These are phyloP conservation scores for Chalara sp. DNA, from an alignment of 2,329 filamentous ascomycete species.

Conservation along the genomic window DNA sequence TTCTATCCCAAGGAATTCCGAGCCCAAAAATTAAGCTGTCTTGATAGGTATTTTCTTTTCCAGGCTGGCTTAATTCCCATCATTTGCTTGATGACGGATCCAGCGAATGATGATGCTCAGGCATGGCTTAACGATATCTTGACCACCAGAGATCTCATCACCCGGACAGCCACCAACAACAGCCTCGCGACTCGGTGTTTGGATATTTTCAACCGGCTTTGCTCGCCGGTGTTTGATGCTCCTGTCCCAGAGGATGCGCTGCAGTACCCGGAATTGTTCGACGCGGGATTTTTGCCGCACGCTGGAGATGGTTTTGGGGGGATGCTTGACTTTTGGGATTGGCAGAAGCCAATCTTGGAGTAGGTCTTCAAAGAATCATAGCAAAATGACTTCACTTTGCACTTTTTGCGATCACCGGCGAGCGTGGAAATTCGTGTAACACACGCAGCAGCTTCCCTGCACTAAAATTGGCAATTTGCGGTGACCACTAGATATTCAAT, in stretches of 20 bases:
- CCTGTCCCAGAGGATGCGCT: conserved; percentile 22
- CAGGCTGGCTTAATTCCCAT: conserved; percentile 33
- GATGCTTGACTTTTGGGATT: conserved; percentile 19
- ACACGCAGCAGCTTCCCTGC: no score
- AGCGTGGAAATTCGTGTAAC: no score
- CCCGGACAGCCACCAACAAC: conserved; percentile 31
- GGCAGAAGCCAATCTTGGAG: neutral
- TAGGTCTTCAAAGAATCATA: neutral
- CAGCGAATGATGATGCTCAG: neutral
- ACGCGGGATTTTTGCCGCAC: no score
- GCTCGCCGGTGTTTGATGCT: conserved; percentile 24
- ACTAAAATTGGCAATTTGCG: no score
- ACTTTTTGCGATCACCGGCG: no score
- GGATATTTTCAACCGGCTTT: conserved; percentile 31
- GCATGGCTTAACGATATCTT: neutral
- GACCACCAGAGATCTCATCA: conserved; percentile 31
- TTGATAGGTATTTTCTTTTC: conserved; percentile 33
- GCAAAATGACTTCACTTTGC: no score
- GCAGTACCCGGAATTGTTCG: no score
- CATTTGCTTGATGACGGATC: neutral
- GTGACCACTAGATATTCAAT: no score
- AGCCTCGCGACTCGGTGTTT: conserved; percentile 32
- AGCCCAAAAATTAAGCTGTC: neutral
- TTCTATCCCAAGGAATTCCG: conserved; percentile 2
- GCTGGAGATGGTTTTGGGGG: conserved; percentile 25